Percentiles rank a stretch among this genome's conserved stretches.
phyloP scores from a whole-genome alignment of 2,329 filamentous ascomycete genomes.

The Cordyceps fumosorosea region DNA sequence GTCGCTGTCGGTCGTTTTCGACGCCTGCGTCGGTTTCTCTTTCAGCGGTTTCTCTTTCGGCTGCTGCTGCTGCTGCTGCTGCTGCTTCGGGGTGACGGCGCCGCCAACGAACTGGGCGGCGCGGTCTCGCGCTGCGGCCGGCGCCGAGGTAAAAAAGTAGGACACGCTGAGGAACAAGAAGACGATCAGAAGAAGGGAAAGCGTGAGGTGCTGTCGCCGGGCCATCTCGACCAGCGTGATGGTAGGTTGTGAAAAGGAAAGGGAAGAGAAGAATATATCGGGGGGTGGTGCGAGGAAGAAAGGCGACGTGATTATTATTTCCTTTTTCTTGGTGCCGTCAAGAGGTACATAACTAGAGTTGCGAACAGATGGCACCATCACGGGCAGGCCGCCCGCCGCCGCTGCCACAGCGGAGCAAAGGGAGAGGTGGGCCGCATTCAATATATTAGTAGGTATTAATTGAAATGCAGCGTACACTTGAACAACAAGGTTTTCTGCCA shows the following conservation, averaged over 20 bases:
- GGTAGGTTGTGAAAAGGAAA: not conserved
- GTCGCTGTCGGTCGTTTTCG: not conserved
- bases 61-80: not conserved
- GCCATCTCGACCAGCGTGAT: conserved; percentile 34
- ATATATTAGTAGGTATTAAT: not conserved
- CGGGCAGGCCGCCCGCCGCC: not conserved
- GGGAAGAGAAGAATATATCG: not conserved
- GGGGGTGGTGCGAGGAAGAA: not conserved
- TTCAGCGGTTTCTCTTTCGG: not conserved
- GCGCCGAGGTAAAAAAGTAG: conserved; percentile 39
- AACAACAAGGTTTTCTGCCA: no score
- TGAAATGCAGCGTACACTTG: no score
- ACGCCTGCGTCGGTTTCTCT: not conserved
- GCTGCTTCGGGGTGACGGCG: not conserved
- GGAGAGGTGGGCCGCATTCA: not conserved
- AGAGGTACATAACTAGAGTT: no score
- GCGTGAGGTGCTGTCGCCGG: conserved; percentile 45
- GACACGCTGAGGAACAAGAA: conserved; percentile 51
- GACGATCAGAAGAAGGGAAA: conserved; percentile 48
- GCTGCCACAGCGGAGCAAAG: not conserved
- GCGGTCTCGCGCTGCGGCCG: conserved; percentile 14
- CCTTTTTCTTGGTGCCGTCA: not conserved
- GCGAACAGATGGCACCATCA: conserved; percentile 2
- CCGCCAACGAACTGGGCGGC: not conserved
- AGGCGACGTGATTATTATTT: not conserved